Evolutionary conservation across 768 basidiomycete species (phyloP).

Genomic region (Tricholoma sp.): DNA sequence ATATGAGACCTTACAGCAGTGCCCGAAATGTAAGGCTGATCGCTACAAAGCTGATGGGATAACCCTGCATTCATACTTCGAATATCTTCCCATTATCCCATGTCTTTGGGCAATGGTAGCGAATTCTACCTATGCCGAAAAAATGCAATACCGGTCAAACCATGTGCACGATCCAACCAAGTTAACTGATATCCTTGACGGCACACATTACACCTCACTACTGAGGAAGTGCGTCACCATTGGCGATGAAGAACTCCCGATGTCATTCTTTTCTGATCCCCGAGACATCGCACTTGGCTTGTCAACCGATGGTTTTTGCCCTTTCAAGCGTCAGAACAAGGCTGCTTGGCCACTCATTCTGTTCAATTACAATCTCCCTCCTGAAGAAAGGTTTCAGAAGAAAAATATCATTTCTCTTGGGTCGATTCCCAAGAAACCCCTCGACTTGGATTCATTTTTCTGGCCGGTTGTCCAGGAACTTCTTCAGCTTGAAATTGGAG

Average conservation of each 20-base stretch:
- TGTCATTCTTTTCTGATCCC: constrained; percentile 28
- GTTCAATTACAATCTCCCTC: constrained; percentile 5
- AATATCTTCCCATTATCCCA: constrained; percentile 34
- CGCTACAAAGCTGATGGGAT: constrained; percentile 6
- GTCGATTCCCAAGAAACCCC: constrained; percentile 33
- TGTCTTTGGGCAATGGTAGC: constrained; percentile 19
- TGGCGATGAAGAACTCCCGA: constrained; percentile 14
- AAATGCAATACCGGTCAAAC: neutral
- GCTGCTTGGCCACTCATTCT: no score
- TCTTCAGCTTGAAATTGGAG: constrained; percentile 32
- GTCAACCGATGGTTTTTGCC: no score
- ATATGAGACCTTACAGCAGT: constrained; percentile 6
- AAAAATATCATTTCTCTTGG: constrained; percentile 28
- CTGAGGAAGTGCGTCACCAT: constrained; percentile 19
- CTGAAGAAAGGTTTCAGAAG: constrained; percentile 8
- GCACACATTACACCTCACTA: constrained; percentile 21
- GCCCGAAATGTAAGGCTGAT: constrained; percentile 17
- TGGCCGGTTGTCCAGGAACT: neutral
- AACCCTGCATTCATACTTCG: constrained; percentile 22
- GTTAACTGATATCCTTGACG: constrained; percentile 32
- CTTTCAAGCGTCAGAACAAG: no score
- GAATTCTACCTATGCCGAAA: constrained; percentile 10
- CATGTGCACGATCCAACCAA: constrained; percentile 6
- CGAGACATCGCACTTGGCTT: constrained; percentile 22
- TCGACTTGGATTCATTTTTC: constrained; percentile 7